A percentile compares a stretch with the other conserved stretches of the same genome.
phyloP scores from a whole-genome alignment of 495 filamentous ascomycete species.

The Parachaetomium inaequale region DNA sequence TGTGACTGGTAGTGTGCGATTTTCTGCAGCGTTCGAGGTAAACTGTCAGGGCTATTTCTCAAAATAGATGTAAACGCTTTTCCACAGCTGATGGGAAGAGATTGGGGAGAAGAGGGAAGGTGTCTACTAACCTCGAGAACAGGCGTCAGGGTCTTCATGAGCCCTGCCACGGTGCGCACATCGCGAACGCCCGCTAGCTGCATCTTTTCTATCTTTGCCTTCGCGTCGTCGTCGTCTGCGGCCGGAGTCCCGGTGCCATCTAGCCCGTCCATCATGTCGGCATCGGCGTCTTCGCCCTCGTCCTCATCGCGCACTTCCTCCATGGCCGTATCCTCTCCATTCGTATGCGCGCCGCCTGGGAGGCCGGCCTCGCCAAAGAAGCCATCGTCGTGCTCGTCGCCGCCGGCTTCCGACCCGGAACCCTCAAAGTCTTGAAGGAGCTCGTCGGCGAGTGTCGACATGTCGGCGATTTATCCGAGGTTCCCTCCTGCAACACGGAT shows the following conservation, averaged over 20 bases:
- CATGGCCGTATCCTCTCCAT: slow-evolving; percentile 28
- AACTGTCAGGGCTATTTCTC: slow-evolving; percentile 57
- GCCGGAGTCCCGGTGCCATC: slow-evolving; percentile 31
- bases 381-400: slow-evolving; percentile 48
- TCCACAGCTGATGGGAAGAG: slow-evolving; percentile 25
- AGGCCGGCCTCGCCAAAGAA: slow-evolving; percentile 34
- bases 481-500: neutral
- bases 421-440: slow-evolving; percentile 88
- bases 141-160: slow-evolving; percentile 74
- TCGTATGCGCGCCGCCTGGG: slow-evolving; percentile 19
- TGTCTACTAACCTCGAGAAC: slow-evolving; percentile 66
- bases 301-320: slow-evolving; percentile 36
- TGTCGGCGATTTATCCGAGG: slow-evolving; percentile 29
- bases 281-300: slow-evolving; percentile 44
- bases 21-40: slow-evolving; percentile 56
- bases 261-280: slow-evolving; percentile 50
- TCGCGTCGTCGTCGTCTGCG: slow-evolving; percentile 65
- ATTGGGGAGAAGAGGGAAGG: slow-evolving; percentile 12
- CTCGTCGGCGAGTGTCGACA: slow-evolving; percentile 79
- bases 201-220: slow-evolving; percentile 76
- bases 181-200: slow-evolving; percentile 66
- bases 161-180: slow-evolving; percentile 65
- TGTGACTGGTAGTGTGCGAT: slow-evolving; percentile 69
- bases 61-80: slow-evolving; percentile 48
- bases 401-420: slow-evolving; percentile 58